A percentile compares a stretch with the other conserved stretches of the same genome.
Conservation (phyloP, 148 eudicot genomes). For the Silene uniflora region DNA sequence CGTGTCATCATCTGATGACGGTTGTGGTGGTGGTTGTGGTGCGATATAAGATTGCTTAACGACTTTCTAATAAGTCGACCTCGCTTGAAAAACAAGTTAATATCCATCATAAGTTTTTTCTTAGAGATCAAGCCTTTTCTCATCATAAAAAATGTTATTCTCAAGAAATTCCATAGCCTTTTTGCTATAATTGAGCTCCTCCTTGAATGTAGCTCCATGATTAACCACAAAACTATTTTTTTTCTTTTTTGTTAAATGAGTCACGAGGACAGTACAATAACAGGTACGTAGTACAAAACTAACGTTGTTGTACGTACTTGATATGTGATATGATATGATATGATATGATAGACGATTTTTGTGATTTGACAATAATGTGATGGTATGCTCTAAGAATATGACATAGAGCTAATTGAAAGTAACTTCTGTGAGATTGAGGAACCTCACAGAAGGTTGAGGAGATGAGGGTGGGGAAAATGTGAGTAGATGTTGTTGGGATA, state of each 20-base stretch:
- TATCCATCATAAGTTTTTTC: conserved; percentile 28
- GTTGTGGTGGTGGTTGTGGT: conserved; percentile 26
- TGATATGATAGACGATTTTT: not conserved
- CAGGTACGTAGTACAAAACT: not conserved
- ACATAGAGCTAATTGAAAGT: not conserved
- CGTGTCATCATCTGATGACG: conserved; percentile 27
- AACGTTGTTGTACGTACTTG: too few relatives aligned
- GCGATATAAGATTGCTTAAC: conserved; percentile 23
- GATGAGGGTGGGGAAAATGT: not conserved
- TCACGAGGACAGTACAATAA: too few relatives aligned
- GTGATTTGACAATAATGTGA: not conserved
- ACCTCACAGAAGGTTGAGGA: conserved; percentile 20
- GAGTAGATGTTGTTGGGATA: conserved; percentile 8
- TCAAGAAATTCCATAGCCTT: conserved; percentile 30
- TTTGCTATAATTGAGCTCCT: conserved; percentile 30
- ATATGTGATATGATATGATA: not conserved
- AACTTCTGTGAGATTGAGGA: conserved; percentile 19
- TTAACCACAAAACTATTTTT: not conserved
- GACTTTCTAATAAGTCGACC: conserved; percentile 28
- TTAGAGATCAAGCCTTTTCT: conserved; percentile 36
- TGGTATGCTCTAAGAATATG: not conserved
- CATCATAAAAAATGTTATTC: conserved; percentile 30
- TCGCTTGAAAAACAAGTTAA: conserved; percentile 28
- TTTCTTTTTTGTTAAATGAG: too few relatives aligned
- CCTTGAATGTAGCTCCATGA: conserved; percentile 24